phyloP scores from a whole-genome alignment of 495 filamentous ascomycete genomes.

The Chaetomium tenue region DNA sequence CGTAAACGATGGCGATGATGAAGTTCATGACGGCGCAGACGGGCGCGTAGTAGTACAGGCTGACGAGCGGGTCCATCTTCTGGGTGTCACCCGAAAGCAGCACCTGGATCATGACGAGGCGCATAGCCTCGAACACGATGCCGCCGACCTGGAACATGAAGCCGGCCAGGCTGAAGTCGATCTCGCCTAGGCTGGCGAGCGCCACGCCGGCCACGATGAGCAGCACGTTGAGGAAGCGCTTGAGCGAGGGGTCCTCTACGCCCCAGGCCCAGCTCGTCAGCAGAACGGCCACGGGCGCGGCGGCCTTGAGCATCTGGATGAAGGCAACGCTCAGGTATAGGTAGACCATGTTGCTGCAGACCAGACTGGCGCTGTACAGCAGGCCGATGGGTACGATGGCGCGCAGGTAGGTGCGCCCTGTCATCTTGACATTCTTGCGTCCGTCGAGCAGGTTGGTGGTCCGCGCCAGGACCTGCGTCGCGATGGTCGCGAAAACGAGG shows the following conservation, averaged over 20 bases:
- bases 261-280: constrained; percentile 64
- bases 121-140: constrained; percentile 69
- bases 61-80: constrained; percentile 82
- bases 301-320: constrained; percentile 82
- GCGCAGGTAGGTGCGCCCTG: constrained; percentile 61
- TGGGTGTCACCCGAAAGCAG: constrained; percentile 62
- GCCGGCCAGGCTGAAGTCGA: constrained; percentile 66
- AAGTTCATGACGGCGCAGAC: constrained; percentile 75
- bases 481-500: constrained; percentile 67
- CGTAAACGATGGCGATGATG: constrained; percentile 59
- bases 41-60: constrained; percentile 81
- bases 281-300: constrained; percentile 66
- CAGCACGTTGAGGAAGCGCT: constrained; percentile 63
- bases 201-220: constrained; percentile 72
- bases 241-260: constrained; percentile 58
- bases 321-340: constrained; percentile 74
- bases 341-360: constrained; percentile 72
- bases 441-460: constrained; percentile 66
- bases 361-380: constrained; percentile 68
- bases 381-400: constrained; percentile 73
- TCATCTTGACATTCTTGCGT: constrained; percentile 68
- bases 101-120: constrained; percentile 75
- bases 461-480: constrained; percentile 69
- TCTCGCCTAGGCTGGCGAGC: constrained; percentile 73
- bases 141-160: constrained; percentile 69